phyloP scores from a whole-genome alignment of 2,329 filamentous ascomycete species.

The Erysiphe neolycopersici region DNA sequence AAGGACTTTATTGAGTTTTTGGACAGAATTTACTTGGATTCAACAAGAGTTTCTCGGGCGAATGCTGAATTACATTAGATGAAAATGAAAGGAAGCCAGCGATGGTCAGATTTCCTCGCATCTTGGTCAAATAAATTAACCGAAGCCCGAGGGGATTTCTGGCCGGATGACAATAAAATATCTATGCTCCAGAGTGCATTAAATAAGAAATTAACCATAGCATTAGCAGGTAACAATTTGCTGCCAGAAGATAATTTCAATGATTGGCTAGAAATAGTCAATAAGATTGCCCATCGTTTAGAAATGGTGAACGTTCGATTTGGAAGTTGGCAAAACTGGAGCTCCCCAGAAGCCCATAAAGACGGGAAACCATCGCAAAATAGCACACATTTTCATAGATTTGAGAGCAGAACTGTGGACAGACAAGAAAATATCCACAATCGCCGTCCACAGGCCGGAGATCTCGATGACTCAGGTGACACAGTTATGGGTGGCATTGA shows the following conservation, averaged over 20 bases:
- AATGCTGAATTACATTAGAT: not conserved
- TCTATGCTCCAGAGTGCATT: not conserved
- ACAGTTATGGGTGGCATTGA: not conserved
- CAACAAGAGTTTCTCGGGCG: not conserved
- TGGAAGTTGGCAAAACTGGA: not conserved
- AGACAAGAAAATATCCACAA: not conserved
- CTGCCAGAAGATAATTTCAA: not conserved
- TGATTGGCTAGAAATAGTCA: not conserved
- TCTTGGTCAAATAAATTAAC: not conserved
- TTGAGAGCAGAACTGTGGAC: not conserved
- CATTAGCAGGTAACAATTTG: not conserved
- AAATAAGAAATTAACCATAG: not conserved
- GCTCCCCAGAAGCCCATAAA: not conserved
- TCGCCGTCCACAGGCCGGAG: not conserved
- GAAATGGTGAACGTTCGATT: not conserved
- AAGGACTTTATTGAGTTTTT: not conserved
- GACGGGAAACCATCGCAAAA: not conserved
- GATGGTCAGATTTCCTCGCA: not conserved
- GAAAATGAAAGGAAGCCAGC: not conserved
- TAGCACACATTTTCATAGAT: not conserved
- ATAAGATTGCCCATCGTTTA: not conserved
- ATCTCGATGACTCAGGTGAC: not conserved
- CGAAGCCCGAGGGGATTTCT: not conserved
- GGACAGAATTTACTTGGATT: not conserved
- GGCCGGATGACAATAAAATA: not conserved